Evolutionary conservation across 2,329 filamentous ascomycete genomes (phyloP).

Genomic region (Thelonectria discophora): DNA sequence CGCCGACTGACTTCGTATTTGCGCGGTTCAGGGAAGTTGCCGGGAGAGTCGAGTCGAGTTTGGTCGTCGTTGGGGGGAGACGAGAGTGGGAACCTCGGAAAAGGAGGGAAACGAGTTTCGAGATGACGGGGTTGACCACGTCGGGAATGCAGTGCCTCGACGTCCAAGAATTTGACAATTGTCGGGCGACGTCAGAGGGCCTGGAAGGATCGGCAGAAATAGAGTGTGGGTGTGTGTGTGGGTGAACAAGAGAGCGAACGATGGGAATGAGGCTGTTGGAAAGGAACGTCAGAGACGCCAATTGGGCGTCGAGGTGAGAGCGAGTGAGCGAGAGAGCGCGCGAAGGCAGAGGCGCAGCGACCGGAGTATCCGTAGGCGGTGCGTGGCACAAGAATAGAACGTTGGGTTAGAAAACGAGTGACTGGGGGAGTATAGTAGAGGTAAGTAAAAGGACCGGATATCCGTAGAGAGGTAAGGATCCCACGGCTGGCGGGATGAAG

Average conservation of each 20-base stretch:
- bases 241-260: slow-evolving; percentile 24
- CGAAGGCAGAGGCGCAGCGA: slow-evolving; percentile 25
- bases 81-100: not conserved
- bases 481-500: slow-evolving; percentile 35
- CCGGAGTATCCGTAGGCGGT: slow-evolving; percentile 30
- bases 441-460: not conserved
- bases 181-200: slow-evolving; percentile 16
- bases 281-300: slow-evolving; percentile 27
- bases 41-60: slow-evolving; percentile 1
- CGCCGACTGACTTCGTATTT: slow-evolving; percentile 16
- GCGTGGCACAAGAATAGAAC: slow-evolving; percentile 32
- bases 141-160: slow-evolving; percentile 37
- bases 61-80: too few relatives aligned
- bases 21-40: slow-evolving; percentile 10
- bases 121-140: slow-evolving; percentile 35
- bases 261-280: slow-evolving; percentile 17
- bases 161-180: slow-evolving; percentile 19
- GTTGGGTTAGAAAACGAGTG: slow-evolving; percentile 35
- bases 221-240: slow-evolving; percentile 21
- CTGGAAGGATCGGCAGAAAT: slow-evolving; percentile 20
- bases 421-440: slow-evolving; percentile 18
- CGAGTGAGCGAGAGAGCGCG: slow-evolving; percentile 17
- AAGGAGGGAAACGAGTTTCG: slow-evolving; percentile 25
- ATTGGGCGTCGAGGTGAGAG: slow-evolving; percentile 13
- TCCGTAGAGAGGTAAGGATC: slow-evolving; percentile 36